These are phyloP conservation scores for Isatis tinctoria DNA, from an alignment of 345 rosid species.

Conservation along the genomic window DNA sequence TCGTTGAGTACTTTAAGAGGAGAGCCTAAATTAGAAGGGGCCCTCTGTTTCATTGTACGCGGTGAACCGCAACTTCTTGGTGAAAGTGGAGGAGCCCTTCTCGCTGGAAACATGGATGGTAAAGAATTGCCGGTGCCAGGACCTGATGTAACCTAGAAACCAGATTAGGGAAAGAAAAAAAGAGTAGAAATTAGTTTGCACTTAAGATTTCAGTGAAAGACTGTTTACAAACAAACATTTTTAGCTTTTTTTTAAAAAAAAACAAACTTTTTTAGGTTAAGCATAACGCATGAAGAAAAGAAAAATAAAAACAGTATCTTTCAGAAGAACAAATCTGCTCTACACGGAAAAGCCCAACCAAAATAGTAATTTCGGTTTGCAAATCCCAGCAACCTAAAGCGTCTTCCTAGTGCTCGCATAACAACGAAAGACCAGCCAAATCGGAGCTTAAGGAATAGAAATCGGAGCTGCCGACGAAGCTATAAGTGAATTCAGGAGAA, in stretches of 20 bases:
- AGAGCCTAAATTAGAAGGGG: constrained; percentile 79
- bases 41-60: constrained; percentile 70
- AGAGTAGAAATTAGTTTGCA: background rate
- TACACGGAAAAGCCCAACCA: background rate
- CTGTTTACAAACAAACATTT: background rate
- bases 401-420: background rate
- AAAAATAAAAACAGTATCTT: background rate
- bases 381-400: background rate
- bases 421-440: too few relatives aligned
- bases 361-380: background rate
- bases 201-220: background rate
- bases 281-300: background rate
- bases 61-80: constrained; percentile 96
- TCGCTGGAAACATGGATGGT: constrained; percentile 95
- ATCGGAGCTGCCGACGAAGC: background rate
- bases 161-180: background rate
- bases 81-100: constrained; percentile 95
- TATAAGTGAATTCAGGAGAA: background rate
- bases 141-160: constrained; percentile 57
- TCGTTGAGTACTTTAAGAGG: constrained; percentile 80
- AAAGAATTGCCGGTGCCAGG: constrained; percentile 53
- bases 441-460: too few relatives aligned
- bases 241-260: too few relatives aligned
- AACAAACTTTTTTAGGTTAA: too few relatives aligned
- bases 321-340: background rate